Evolutionary conservation across 176 grass and related monocot species (phyloP).

Genomic region (Lolium perenne): DNA sequence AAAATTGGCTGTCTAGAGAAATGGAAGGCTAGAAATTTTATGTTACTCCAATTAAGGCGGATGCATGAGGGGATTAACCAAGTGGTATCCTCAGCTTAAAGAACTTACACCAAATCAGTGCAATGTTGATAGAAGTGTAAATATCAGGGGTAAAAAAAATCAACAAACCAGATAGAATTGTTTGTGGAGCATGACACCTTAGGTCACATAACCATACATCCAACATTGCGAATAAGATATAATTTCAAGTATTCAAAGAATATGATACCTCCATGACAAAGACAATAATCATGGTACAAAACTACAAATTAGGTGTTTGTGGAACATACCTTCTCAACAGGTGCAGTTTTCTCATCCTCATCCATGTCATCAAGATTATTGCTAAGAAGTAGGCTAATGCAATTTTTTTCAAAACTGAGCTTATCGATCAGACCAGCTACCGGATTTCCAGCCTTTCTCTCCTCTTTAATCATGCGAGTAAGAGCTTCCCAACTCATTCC

Average conservation of each 20-base stretch:
- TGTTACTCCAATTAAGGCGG: not conserved
- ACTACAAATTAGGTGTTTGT: slow-evolving; percentile 16
- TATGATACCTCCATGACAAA: slow-evolving; percentile 2
- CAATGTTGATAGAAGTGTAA: not conserved
- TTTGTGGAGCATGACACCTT: slow-evolving; percentile 6
- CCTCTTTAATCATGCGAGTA: slow-evolving; percentile 95
- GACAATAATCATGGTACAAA: not conserved
- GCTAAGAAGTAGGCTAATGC: slow-evolving; percentile 88
- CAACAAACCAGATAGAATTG: slow-evolving; percentile 3
- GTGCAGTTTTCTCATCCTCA: slow-evolving; percentile 92
- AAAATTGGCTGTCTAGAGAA: not conserved
- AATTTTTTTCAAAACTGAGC: slow-evolving; percentile 91
- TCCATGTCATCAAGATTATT: slow-evolving; percentile 99
- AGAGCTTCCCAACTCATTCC: slow-evolving; percentile 96
- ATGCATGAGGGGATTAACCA: slow-evolving; percentile 6
- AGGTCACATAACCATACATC: not conserved
- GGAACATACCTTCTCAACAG: slow-evolving; percentile 82
- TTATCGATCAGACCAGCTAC: slow-evolving; percentile 88
- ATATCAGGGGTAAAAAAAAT: not conserved
- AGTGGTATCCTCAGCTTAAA: slow-evolving; percentile 4
- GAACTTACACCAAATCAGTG: not conserved
- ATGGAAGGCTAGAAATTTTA: slow-evolving; percentile 6
- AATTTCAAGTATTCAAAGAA: not conserved
- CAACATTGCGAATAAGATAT: slow-evolving; percentile 25
- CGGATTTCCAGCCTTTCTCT: slow-evolving; percentile 93